These are phyloP conservation scores for Dalechampia spathulata DNA, from an alignment of 441 rosid genomes.

Conservation along the genomic window DNA sequence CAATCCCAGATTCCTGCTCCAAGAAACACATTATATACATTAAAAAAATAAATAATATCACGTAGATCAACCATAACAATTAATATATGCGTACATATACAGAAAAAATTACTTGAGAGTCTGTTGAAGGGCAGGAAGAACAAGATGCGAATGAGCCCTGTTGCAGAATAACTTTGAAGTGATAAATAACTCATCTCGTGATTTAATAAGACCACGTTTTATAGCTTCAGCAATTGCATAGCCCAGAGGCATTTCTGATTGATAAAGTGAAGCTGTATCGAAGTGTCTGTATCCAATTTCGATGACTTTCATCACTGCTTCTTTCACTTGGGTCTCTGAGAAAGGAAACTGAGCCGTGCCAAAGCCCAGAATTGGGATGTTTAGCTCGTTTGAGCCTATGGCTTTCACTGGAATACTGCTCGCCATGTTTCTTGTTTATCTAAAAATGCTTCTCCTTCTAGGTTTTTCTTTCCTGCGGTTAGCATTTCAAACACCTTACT, in stretches of 20 bases:
- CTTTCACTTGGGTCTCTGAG: background rate
- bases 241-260: slow-evolving; percentile 21
- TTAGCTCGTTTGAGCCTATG: background rate
- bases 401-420: background rate
- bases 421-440: too few relatives aligned
- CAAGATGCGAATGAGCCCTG: background rate
- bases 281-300: slow-evolving; percentile 27
- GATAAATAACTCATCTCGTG: slow-evolving; percentile 25
- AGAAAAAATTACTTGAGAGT: slow-evolving; percentile 2
- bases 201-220: slow-evolving; percentile 9
- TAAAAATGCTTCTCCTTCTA: too few relatives aligned
- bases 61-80: too few relatives aligned
- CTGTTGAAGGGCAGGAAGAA: slow-evolving; percentile 1
- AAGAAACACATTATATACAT: too few relatives aligned
- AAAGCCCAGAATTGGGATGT: background rate
- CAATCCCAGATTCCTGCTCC: slow-evolving; percentile 36
- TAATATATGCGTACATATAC: too few relatives aligned
- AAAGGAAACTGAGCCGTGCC: slow-evolving; percentile 9
- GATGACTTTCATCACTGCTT: slow-evolving; percentile 14
- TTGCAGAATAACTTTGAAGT: slow-evolving; percentile 27
- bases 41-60: too few relatives aligned
- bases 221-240: slow-evolving; percentile 28
- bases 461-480: too few relatives aligned
- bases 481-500: too few relatives aligned
- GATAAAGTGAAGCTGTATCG: too few relatives aligned